phyloP scores from a whole-genome alignment of 2,329 filamentous ascomycete species.

The Meredithiella fracta region DNA sequence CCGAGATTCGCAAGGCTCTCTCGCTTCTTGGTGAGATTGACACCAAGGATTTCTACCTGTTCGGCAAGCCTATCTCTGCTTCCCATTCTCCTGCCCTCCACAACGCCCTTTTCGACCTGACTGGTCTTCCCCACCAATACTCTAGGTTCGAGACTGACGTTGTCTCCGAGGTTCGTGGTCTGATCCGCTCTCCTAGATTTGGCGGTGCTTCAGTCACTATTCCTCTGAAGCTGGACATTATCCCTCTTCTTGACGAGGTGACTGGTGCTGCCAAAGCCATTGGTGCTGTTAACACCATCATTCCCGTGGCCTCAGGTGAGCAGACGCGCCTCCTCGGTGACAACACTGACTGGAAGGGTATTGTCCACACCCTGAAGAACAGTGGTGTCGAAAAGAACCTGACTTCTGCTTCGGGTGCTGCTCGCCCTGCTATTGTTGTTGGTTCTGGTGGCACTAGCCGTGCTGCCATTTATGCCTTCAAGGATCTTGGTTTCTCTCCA shows the following conservation, averaged over 20 bases:
- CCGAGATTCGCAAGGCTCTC: slow-evolving; percentile 68
- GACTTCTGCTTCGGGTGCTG: slow-evolving; percentile 1
- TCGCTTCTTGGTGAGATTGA: slow-evolving; percentile 65
- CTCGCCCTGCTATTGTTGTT: slow-evolving; percentile 55
- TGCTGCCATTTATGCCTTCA: slow-evolving; percentile 76
- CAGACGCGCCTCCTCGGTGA: slow-evolving; percentile 46
- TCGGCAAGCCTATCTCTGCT: slow-evolving; percentile 67
- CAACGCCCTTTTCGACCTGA: slow-evolving; percentile 62
- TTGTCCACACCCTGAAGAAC: slow-evolving; percentile 60
- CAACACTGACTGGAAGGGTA: slow-evolving; percentile 94
- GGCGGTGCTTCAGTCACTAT: slow-evolving; percentile 94
- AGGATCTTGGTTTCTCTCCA: slow-evolving; percentile 65
- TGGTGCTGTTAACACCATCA: slow-evolving; percentile 87
- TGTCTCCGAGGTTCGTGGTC: slow-evolving; percentile 39
- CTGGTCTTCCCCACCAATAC: slow-evolving; percentile 77
- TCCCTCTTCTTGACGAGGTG: slow-evolving; percentile 62
- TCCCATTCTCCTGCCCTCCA: slow-evolving; percentile 81
- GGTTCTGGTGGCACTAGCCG: slow-evolving; percentile 85
- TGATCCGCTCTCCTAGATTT: slow-evolving; percentile 58
- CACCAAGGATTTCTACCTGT: slow-evolving; percentile 64
- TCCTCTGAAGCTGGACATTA: slow-evolving; percentile 79
- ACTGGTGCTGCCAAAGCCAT: slow-evolving; percentile 66
- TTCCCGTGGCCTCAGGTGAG: slow-evolving; percentile 32
- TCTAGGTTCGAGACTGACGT: slow-evolving; percentile 55
- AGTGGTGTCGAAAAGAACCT: slow-evolving; percentile 39